phyloP scores from a whole-genome alignment of 352 stramenopile species.

The Stramenopiles sp. region DNA sequence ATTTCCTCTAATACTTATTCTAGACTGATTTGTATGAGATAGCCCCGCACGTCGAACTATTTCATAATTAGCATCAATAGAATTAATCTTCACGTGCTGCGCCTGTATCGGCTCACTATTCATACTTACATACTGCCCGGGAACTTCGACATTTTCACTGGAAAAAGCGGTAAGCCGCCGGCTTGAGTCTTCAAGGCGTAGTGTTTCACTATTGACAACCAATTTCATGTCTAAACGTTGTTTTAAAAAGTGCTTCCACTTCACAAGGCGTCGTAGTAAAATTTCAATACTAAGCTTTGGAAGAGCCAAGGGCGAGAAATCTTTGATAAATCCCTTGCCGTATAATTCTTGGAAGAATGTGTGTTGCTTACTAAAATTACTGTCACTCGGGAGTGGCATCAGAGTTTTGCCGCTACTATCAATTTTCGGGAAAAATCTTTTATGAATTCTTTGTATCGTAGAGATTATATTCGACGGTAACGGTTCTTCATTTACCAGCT shows the following conservation, averaged over 20 bases:
- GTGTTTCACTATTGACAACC: constrained; percentile 40
- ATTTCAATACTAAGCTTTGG: neutral
- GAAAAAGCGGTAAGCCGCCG: constrained; percentile 61
- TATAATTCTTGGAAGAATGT: neutral
- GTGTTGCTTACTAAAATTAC: too few species aligned
- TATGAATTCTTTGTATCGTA: constrained; percentile 65
- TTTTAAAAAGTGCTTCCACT: constrained; percentile 66
- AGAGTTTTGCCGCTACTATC: constrained; percentile 13
- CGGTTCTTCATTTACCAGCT: constrained; percentile 19
- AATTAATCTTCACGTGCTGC: constrained; percentile 60
- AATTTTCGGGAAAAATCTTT: constrained; percentile 73
- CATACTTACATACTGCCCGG: constrained; percentile 67
- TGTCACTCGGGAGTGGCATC: too few species aligned
- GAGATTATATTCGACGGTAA: constrained; percentile 64
- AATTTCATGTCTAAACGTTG: constrained; percentile 46
- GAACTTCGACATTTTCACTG: constrained; percentile 62
- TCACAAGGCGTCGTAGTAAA: constrained; percentile 60
- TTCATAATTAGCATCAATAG: constrained; percentile 48
- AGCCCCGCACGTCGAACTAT: neutral
- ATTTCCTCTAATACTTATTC: constrained; percentile 59
- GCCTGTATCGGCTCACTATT: constrained; percentile 70
- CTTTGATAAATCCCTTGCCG: neutral
- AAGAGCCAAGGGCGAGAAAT: neutral
- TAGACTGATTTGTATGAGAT: constrained; percentile 45
- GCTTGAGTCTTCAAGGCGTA: constrained; percentile 60